Conservation (phyloP, 2,329 filamentous ascomycete genomes). For the Pseudogymnoascus sp. region DNA sequence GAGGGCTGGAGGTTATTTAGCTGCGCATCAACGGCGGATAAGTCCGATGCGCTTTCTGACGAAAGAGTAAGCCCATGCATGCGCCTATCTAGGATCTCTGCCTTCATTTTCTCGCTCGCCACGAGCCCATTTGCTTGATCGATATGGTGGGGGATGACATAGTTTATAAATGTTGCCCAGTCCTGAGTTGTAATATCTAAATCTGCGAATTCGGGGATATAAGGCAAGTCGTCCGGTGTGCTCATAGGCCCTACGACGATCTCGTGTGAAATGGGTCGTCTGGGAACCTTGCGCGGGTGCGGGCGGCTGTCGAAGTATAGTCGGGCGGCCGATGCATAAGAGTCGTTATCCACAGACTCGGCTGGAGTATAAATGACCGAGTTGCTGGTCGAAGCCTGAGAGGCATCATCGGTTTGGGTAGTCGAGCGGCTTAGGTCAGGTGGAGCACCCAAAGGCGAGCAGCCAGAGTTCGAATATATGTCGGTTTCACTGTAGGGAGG, state of each 20-base stretch:
- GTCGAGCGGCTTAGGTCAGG: constrained; percentile 17
- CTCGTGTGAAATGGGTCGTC: constrained; percentile 26
- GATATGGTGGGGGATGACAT: constrained; percentile 44
- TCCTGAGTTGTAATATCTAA: constrained; percentile 44
- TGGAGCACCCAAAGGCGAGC: constrained; percentile 21
- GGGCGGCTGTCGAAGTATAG: constrained; percentile 38
- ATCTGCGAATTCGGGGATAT: constrained; percentile 16
- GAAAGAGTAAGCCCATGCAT: constrained; percentile 22
- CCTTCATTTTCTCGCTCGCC: constrained; percentile 42
- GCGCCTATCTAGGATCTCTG: constrained; percentile 31
- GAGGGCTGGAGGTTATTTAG: constrained; percentile 31
- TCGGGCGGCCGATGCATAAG: constrained; percentile 29
- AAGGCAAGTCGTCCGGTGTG: constrained; percentile 40
- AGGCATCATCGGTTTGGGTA: constrained; percentile 31
- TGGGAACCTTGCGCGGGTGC: constrained; percentile 17
- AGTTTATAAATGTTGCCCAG: constrained; percentile 54
- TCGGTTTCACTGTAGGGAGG: constrained; percentile 53
- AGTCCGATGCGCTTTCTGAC: constrained; percentile 20
- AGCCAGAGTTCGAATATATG: constrained; percentile 40
- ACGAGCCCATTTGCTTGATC: constrained; percentile 39
- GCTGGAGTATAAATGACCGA: constrained; percentile 23
- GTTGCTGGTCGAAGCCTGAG: constrained; percentile 24
- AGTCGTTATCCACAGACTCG: neutral
- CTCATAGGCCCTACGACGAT: constrained; percentile 32
- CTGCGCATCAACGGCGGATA: constrained; percentile 36